These are phyloP conservation scores for Ophiostoma angusticollis DNA, from an alignment of 2,329 filamentous ascomycete genomes.

Conservation along the genomic window DNA sequence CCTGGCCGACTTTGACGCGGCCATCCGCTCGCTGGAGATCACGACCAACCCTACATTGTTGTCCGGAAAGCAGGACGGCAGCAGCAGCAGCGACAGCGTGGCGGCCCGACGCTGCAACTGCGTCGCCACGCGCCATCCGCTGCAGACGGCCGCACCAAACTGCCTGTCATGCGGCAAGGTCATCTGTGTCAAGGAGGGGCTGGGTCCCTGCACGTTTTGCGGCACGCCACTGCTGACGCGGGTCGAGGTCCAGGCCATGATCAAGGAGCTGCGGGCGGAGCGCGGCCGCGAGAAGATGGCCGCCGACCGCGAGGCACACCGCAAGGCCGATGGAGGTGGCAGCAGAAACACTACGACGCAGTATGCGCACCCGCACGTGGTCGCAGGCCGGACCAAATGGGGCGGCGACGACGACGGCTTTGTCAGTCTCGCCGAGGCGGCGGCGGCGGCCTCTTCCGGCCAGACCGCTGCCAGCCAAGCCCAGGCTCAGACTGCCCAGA, in stretches of 20 bases:
- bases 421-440: constrained; percentile 54
- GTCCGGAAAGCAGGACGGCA: neutral
- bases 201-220: constrained; percentile 91
- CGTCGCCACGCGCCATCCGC: constrained; percentile 73
- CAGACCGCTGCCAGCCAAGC: constrained; percentile 45
- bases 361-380: constrained; percentile 9
- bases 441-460: constrained; percentile 71
- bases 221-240: constrained; percentile 57
- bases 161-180: constrained; percentile 90
- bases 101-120: constrained; percentile 66
- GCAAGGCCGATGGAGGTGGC: constrained; percentile 48
- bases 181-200: constrained; percentile 83
- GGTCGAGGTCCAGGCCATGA: constrained; percentile 71
- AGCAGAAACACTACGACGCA: constrained; percentile 18
- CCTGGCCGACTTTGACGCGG: constrained; percentile 59
- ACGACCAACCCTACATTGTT: constrained; percentile 67
- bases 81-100: constrained; percentile 30
- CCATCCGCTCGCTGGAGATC: constrained; percentile 82
- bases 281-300: constrained; percentile 78
- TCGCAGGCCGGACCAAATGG: constrained; percentile 13
- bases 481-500: constrained; percentile 22
- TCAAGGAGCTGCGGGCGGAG: constrained; percentile 70
- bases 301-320: constrained; percentile 59
- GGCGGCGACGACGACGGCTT: constrained; percentile 24
- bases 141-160: constrained; percentile 85